Percentiles rank a stretch among this genome's conserved stretches.
Evolutionary conservation across 1,284 basidiomycete species (phyloP).

Genomic region (Fistulina hepatica): DNA sequence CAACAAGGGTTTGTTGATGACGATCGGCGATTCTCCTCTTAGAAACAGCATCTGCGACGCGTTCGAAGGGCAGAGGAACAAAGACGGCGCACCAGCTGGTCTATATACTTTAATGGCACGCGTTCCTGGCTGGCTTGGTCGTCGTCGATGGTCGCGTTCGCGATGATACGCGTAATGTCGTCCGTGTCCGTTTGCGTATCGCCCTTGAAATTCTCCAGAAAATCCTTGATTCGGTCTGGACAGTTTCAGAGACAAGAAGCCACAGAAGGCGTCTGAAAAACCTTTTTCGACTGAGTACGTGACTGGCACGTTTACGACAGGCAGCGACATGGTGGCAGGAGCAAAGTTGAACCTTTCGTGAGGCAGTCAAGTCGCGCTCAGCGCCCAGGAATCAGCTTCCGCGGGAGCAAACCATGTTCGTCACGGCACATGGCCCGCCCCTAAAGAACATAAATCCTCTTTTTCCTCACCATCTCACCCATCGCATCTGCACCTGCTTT

Average conservation of each 20-base stretch:
- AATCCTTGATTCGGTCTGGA: constrained; percentile 51
- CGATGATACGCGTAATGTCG: constrained; percentile 60
- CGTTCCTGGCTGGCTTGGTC: constrained; percentile 35
- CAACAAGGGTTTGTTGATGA: constrained; percentile 74
- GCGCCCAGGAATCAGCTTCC: constrained; percentile 9
- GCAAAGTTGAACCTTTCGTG: constrained; percentile 17
- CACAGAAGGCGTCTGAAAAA: constrained; percentile 14
- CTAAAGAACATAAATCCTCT: not conserved
- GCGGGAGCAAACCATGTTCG: not conserved
- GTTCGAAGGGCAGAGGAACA: constrained; percentile 21
- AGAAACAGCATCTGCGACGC: constrained; percentile 16
- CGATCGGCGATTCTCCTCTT: constrained; percentile 93
- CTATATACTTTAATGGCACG: constrained; percentile 72
- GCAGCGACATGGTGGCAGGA: constrained; percentile 35
- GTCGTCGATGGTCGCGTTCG: constrained; percentile 59
- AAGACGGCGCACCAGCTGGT: constrained; percentile 59
- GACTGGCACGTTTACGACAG: constrained; percentile 32
- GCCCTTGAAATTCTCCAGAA: constrained; percentile 32
- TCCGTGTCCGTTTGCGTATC: too few relatives aligned
- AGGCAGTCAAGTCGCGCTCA: constrained; percentile 26
- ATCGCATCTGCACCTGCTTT: not conserved
- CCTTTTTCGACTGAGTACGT: constrained; percentile 41
- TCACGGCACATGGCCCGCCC: not conserved
- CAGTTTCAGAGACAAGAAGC: constrained; percentile 41
- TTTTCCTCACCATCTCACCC: not conserved